These are phyloP conservation scores for Eremothecium gossypii DNA, from an alignment of 1,139 yeast species.

Conservation along the genomic window DNA sequence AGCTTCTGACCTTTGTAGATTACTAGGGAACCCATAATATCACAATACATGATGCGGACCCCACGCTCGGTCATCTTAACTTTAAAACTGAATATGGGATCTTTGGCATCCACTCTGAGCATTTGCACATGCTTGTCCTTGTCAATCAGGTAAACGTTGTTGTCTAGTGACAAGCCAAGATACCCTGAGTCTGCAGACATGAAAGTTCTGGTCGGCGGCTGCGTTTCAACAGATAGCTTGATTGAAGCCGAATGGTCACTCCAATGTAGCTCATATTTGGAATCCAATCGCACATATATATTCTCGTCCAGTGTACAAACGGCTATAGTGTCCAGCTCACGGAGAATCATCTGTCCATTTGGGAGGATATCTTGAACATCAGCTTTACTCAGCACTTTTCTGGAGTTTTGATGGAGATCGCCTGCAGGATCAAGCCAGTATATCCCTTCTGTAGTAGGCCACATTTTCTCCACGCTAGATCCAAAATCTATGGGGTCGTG, in stretches of 20 bases:
- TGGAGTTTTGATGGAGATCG: background rate
- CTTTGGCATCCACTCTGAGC: background rate
- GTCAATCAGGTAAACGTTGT: background rate
- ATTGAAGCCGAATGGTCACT: background rate
- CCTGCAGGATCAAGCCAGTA: slow-evolving; percentile 4
- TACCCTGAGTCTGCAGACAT: background rate
- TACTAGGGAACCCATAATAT: background rate
- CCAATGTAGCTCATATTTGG: background rate
- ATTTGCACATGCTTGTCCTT: background rate
- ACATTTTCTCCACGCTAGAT: background rate
- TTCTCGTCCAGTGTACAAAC: background rate
- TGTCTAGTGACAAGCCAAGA: background rate
- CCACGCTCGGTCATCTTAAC: background rate
- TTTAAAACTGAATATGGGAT: background rate
- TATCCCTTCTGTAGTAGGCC: slow-evolving; percentile 5
- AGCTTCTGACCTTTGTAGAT: background rate
- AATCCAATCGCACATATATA: background rate
- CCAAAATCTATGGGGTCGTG: background rate
- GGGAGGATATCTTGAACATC: background rate
- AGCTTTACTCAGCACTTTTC: background rate
- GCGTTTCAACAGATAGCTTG: background rate
- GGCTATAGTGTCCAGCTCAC: background rate
- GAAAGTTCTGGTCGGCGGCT: background rate
- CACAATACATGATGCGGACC: background rate
- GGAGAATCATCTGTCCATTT: background rate